A percentile compares a stretch with the other conserved stretches of the same genome.
These are phyloP conservation scores for Sarocladium oryzae DNA, from an alignment of 2,329 filamentous ascomycete genomes.

Conservation along the genomic window DNA sequence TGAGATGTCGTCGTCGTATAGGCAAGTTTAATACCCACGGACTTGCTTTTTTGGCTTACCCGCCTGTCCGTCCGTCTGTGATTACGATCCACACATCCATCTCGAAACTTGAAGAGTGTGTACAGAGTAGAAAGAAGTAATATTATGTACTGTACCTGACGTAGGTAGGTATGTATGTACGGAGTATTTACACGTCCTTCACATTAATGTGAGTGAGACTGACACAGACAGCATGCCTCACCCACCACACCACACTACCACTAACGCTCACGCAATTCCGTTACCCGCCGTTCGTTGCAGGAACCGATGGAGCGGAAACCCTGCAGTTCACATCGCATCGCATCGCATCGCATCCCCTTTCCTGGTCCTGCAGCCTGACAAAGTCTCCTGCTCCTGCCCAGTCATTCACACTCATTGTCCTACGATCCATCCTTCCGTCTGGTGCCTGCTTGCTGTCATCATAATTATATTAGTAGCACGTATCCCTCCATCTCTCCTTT, in stretches of 20 bases:
- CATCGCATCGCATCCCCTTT: neutral
- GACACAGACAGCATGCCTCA: too few species aligned
- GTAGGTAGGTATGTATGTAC: neutral
- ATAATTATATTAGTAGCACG: too few species aligned
- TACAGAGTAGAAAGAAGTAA: too few species aligned
- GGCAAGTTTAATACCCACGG: too few species aligned
- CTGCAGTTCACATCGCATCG: neutral
- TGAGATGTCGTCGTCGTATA: too few species aligned
- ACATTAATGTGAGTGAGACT: too few species aligned
- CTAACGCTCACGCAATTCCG: neutral
- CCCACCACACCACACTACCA: neutral
- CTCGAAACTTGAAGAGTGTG: too few species aligned
- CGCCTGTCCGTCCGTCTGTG: too few species aligned
- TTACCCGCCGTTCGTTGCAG: neutral
- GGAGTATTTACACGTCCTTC: neutral
- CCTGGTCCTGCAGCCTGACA: neutral
- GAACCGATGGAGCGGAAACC: neutral
- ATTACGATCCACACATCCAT: conserved; percentile 4
- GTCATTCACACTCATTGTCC: neutral
- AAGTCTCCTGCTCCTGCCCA: too few species aligned
- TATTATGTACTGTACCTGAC: too few species aligned
- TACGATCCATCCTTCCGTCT: too few species aligned
- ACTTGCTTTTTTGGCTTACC: neutral
- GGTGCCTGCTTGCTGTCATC: neutral
- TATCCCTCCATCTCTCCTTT: too few species aligned